phyloP scores from a whole-genome alignment of 768 basidiomycete genomes.

The Lentinula guzmanii region DNA sequence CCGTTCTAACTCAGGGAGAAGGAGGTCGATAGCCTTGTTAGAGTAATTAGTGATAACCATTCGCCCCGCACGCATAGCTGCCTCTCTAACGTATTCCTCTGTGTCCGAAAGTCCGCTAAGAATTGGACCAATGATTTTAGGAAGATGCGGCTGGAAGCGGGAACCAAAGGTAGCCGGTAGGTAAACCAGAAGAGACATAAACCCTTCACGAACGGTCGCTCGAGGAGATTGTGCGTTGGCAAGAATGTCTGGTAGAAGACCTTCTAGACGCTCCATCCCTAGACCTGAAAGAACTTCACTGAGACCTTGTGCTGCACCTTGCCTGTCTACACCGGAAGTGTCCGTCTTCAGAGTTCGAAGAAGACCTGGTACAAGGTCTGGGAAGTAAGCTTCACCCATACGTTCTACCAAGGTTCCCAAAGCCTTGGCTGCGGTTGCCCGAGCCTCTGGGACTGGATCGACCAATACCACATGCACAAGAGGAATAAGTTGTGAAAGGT shows the following conservation, averaged over 20 bases:
- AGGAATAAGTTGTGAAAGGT: conserved; percentile 83
- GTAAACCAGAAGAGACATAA: conserved; percentile 96
- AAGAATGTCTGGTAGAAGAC: conserved; percentile 90
- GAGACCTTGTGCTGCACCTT: conserved; percentile 96
- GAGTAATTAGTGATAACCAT: conserved; percentile 98
- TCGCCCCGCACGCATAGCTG: conserved; percentile 96
- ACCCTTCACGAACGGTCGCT: conserved; percentile 92
- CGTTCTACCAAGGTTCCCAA: conserved; percentile 96
- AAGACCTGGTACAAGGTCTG: conserved; percentile 88
- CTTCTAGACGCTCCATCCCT: conserved; percentile 96
- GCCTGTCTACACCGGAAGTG: conserved; percentile 91
- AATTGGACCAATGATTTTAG: conserved; percentile 91
- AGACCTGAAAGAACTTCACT: conserved; percentile 92
- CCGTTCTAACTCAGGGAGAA: conserved; percentile 88
- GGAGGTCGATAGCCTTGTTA: conserved; percentile 82
- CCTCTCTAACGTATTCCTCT: conserved; percentile 94
- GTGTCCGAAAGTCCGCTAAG: conserved; percentile 85
- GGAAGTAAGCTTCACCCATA: conserved; percentile 91
- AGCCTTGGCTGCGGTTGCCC: conserved; percentile 95
- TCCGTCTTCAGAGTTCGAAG: conserved; percentile 87
- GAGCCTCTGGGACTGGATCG: conserved; percentile 96
- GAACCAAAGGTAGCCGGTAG: conserved; percentile 94
- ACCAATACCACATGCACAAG: conserved; percentile 89
- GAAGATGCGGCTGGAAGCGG: conserved; percentile 93
- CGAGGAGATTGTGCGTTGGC: conserved; percentile 85